Percentiles rank a stretch among this genome's conserved stretches.
phyloP scores from a whole-genome alignment of 2,329 filamentous ascomycete genomes.

The Polytolypa hystricis region DNA sequence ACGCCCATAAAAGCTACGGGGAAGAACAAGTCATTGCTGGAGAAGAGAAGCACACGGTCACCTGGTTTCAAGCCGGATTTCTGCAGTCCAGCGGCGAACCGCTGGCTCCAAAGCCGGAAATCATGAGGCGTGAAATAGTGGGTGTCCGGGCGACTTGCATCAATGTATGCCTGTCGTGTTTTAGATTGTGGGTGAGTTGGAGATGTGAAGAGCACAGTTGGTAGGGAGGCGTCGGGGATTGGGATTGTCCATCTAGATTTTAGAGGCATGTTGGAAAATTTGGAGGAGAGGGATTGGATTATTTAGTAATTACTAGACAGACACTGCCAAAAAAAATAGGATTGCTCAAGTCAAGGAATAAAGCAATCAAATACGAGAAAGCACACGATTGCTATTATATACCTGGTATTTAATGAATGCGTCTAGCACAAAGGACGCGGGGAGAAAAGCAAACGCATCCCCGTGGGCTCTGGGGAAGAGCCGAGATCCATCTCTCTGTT shows the following conservation, averaged over 20 bases:
- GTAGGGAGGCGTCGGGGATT: conserved; percentile 36
- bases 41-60: conserved; percentile 63
- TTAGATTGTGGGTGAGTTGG: conserved; percentile 36
- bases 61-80: conserved; percentile 53
- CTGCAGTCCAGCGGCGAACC: conserved; percentile 57
- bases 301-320: too few relatives aligned
- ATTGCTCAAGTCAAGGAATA: too few relatives aligned
- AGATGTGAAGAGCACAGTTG: conserved; percentile 41
- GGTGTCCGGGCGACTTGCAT: conserved; percentile 55
- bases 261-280: conserved; percentile 36
- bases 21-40: conserved; percentile 62
- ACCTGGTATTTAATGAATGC: too few relatives aligned
- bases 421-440: too few relatives aligned
- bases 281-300: too few relatives aligned
- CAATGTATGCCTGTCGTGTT: conserved; percentile 43
- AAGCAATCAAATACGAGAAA: too few relatives aligned
- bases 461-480: too few relatives aligned
- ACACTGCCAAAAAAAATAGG: too few relatives aligned
- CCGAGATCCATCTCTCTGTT: too few relatives aligned
- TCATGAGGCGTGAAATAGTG: conserved; percentile 53
- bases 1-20: conserved; percentile 60
- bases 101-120: conserved; percentile 61
- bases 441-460: too few relatives aligned
- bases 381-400: too few relatives aligned
- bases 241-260: conserved; percentile 40